Evolutionary conservation across 768 basidiomycete genomes (phyloP).

Genomic region (Amanita subjunquillea): DNA sequence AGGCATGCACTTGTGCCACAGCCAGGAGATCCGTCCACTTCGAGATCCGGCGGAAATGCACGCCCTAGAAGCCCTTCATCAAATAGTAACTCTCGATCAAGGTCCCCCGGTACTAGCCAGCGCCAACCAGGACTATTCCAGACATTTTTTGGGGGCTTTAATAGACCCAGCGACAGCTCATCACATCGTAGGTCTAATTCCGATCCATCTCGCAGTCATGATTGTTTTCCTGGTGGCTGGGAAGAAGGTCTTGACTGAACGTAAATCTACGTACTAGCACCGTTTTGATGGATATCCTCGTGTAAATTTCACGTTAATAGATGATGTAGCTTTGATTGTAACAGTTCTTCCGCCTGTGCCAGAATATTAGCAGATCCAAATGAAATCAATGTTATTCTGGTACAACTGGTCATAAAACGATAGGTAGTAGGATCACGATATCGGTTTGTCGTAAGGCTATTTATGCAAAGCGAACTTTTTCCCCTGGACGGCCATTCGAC

Average conservation of each 20-base stretch:
- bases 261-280: background rate
- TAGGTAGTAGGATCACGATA: background rate
- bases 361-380: background rate
- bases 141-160: slow-evolving; percentile 9
- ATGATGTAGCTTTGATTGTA: slow-evolving; percentile 5
- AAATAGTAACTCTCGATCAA: background rate
- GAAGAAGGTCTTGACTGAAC: slow-evolving; percentile 30
- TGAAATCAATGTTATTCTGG: background rate
- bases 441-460: background rate
- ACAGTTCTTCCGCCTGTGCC: background rate
- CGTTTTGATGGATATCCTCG: slow-evolving; percentile 2
- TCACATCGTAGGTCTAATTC: slow-evolving; percentile 24
- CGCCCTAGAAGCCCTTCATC: slow-evolving; percentile 4
- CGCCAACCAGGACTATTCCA: slow-evolving; percentile 9
- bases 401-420: background rate
- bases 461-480: slow-evolving; percentile 71
- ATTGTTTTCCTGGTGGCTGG: slow-evolving; percentile 33
- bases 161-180: slow-evolving; percentile 12
- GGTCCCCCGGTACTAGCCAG: slow-evolving; percentile 6
- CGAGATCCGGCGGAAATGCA: slow-evolving; percentile 7
- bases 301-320: slow-evolving; percentile 2
- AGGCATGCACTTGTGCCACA: slow-evolving; percentile 65
- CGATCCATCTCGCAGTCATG: slow-evolving; percentile 15
- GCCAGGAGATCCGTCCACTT: slow-evolving; percentile 33
- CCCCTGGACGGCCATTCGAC: slow-evolving; percentile 82